Evolutionary conservation across 2,329 filamentous ascomycete species (phyloP), one percentile per base, ranked within the genome.

Genomic region (Aspergillus tanneri): DNA sequence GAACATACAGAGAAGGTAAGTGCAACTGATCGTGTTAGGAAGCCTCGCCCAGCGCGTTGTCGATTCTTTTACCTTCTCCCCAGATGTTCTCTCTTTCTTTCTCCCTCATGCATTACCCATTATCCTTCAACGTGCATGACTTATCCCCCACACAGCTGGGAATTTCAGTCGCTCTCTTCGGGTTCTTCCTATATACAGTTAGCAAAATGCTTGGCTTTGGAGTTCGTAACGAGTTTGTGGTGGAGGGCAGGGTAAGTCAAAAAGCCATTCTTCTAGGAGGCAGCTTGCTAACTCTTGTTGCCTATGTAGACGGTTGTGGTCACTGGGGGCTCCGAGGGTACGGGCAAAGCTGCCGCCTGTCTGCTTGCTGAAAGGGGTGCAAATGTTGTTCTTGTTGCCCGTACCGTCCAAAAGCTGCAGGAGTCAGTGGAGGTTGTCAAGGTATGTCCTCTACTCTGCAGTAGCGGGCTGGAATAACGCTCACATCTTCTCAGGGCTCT

Each of bases 281-380:
- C n/a, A n/a, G 7, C 10, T 35, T 11, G 19, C 23, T 43, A 14
- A 42, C 5, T 19, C 16, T 24, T 30, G n/a, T n/a, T n/a, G 10
- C 34, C 41, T 18, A 25, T 42, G 8, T 59, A 96, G 90, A 96
- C 91, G 2, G 79, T 95, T 43, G 77, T 97, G 46, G 77, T 99
- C 43, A 99, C 93, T 0, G 93, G 93, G 38, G 90, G 86, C 24
- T 96, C 93, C 0, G 88, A 96, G 65, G 93, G 93, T 49, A 89
- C 96, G 86, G 93, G 93, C 50, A 83, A 85, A 58, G 83, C 83
- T 43, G 82, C 85, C 16, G 90, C 86, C 4, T 78, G 82, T 43
- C 79, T 90, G 57, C 82, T 99, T 36, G 81, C 92, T 2, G 75
- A 80, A 41, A 91, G 90, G 68, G 93, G 93, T 38, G 92, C 93